phyloP scores from a whole-genome alignment of 768 basidiomycete species.

The Termitomyces sp. region DNA sequence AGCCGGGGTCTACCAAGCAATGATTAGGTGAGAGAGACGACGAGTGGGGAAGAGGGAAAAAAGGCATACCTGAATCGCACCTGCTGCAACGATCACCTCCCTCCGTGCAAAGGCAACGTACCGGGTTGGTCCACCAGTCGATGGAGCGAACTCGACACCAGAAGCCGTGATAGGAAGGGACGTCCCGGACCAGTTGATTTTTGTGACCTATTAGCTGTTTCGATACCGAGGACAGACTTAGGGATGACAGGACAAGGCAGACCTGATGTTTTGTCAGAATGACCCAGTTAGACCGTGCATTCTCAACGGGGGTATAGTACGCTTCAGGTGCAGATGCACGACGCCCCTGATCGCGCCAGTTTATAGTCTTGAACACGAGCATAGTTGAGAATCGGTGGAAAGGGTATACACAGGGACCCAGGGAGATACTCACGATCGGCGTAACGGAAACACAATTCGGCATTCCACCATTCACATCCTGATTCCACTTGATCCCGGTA shows the following conservation, averaged over 20 bases:
- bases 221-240: background rate
- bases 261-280: slow-evolving; percentile 39
- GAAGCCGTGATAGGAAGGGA: slow-evolving; percentile 33
- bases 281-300: slow-evolving; percentile 40
- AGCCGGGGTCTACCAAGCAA: slow-evolving; percentile 30
- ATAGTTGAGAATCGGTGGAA: background rate
- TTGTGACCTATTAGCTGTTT: slow-evolving; percentile 32
- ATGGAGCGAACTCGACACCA: slow-evolving; percentile 42
- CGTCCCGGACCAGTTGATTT: slow-evolving; percentile 32
- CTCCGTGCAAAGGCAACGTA: slow-evolving; percentile 37
- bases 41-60: background rate
- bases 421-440: slow-evolving; percentile 31
- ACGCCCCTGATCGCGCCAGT: slow-evolving; percentile 44
- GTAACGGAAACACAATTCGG: slow-evolving; percentile 54
- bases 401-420: slow-evolving; percentile 6
- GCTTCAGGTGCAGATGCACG: slow-evolving; percentile 51
- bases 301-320: slow-evolving; percentile 51
- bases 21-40: background rate
- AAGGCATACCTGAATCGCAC: slow-evolving; percentile 35
- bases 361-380: slow-evolving; percentile 27
- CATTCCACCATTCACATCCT: slow-evolving; percentile 50
- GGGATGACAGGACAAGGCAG: background rate
- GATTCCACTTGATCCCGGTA: slow-evolving; percentile 41
- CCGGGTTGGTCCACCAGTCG: slow-evolving; percentile 28
- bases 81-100: slow-evolving; percentile 52